Evolutionary conservation across 192 early-diverging fungal species (phyloP).

Genomic region (Linnemannia elongata): DNA sequence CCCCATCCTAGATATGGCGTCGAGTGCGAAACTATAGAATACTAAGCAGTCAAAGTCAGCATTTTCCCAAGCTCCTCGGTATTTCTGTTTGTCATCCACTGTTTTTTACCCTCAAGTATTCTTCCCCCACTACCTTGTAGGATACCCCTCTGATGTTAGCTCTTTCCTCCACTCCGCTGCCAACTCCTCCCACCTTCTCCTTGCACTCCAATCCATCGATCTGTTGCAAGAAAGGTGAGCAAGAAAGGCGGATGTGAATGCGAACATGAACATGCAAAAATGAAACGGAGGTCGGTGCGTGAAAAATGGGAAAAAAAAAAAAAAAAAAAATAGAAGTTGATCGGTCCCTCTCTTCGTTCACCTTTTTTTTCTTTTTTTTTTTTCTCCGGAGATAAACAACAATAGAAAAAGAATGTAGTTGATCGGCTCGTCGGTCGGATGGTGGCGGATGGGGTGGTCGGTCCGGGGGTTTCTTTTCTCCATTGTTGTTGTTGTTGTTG

Average conservation of each 20-base stretch:
- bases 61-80: no score
- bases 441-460: neutral
- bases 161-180: no score
- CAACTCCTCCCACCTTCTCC: no score
- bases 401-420: neutral
- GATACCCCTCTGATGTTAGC: no score
- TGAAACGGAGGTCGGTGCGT: neutral
- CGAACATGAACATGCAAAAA: neutral
- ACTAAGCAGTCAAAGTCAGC: no score
- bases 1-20: no score
- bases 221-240: neutral
- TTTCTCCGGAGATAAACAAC: neutral
- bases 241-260: neutral
- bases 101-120: no score
- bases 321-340: neutral
- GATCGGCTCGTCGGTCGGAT: neutral
- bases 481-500: neutral
- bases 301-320: neutral
- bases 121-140: no score
- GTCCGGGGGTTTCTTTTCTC: neutral
- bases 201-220: no score
- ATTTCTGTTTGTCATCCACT: no score
- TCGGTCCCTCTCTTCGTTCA: neutral
- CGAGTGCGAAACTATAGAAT: no score
- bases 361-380: neutral